Evolutionary conservation across 108 stramenopile species (phyloP).

Genomic region (Pseudonitzschia pungens): DNA sequence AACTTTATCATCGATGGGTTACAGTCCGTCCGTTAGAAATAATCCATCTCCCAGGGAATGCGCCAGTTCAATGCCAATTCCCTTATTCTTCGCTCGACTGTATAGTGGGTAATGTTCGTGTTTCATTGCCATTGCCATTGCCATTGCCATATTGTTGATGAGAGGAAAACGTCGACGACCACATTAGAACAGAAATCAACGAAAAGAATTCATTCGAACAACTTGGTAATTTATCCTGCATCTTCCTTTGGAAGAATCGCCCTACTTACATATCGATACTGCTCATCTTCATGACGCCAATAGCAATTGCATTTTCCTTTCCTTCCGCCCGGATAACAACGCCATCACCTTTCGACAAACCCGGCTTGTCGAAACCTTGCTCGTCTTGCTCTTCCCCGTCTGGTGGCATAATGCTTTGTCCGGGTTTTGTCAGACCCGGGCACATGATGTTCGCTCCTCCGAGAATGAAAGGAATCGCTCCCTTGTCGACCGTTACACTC

Average conservation of each 20-base stretch:
- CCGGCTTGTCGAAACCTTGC: conserved; percentile 72
- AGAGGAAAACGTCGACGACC: background rate
- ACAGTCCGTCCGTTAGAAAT: conserved; percentile 72
- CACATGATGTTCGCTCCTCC: conserved; percentile 99
- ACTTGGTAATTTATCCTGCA: background rate
- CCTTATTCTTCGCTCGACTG: conserved; percentile 86
- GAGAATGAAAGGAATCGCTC: conserved; percentile 94
- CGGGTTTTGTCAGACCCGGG: conserved; percentile 88
- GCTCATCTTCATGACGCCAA: conserved; percentile 92
- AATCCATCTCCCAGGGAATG: conserved; percentile 95
- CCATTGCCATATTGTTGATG: background rate
- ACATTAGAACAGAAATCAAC: background rate
- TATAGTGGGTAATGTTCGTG: background rate
- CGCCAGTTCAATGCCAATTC: conserved; percentile 85
- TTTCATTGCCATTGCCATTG: background rate
- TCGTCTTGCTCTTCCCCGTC: conserved; percentile 56
- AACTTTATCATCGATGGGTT: background rate
- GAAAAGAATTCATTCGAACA: background rate
- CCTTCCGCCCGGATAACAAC: conserved; percentile 94
- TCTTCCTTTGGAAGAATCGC: background rate
- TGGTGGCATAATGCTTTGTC: conserved; percentile 76
- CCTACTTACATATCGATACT: conserved; percentile 78
- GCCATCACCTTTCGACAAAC: conserved; percentile 66
- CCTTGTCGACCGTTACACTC: conserved; percentile 78
- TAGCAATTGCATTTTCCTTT: conserved; percentile 89